Evolutionary conservation across 257 asterid genomes (phyloP), one percentile per base, ranked within the genome.

Genomic region (Catharanthus roseus): DNA sequence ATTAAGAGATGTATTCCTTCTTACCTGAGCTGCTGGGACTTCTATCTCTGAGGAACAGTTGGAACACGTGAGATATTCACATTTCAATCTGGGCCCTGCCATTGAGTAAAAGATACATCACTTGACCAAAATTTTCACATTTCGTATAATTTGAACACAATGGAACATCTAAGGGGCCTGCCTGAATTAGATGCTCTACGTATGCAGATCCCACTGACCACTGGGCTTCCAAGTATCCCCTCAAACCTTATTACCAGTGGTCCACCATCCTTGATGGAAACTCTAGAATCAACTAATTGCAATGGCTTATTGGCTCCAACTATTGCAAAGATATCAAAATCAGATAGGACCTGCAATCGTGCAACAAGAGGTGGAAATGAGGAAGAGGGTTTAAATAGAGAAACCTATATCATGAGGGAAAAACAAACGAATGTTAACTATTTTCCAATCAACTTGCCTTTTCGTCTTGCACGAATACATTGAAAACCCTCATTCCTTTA

Each of bases 231-330:
- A 74, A 56, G 78, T 54, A 87, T 60, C 63, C 97, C 97, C 77
- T 91, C 97, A 79, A 91, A 95, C 75, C 86, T 85, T 68, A 95
- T 76, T 64, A 73, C 77, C 69, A 91, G 86, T 49, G 76, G 57
- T 53, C 90, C 92, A 69, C 84, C 85, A 68, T 87, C 95, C 82
- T 87, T 90, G 39, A 91, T 67, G 38, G 84, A 80, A 77, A 87
- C 88, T 79, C 88, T 83, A 65, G 87, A 77, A 77, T 83, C 97
- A 66, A 89, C 85, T 68, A 89, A 74, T 77, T 89, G 97, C 83
- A 95, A 82, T 36, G 99, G 96, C 73, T 85, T 95, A 81, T 91
- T 89, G 81, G 96, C 82, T 70, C 99, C 99, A 70, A 89, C 96
- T 49, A 91, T 78, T 33, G 97, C 82, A 87, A 85, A 95, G 84